These are phyloP conservation scores for Suhomyces guaymorum DNA, from an alignment of 1,139 yeast species.

Conservation along the genomic window DNA sequence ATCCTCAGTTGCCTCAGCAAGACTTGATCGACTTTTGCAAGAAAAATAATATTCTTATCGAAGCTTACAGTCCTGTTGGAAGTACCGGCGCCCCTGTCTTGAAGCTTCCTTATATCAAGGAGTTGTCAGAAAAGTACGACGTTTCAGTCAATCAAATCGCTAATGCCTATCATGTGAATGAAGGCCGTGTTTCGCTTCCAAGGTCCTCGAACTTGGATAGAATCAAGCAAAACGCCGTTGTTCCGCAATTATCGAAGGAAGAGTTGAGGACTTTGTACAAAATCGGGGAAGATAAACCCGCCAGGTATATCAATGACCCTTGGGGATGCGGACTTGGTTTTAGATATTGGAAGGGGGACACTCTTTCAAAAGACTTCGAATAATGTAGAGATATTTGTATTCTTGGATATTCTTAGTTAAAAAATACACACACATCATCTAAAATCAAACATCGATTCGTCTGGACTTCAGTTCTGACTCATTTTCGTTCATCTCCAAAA, in stretches of 20 bases:
- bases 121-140: conserved; percentile 34
- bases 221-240: conserved; percentile 29
- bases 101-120: conserved; percentile 31
- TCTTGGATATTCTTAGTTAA: too few relatives aligned
- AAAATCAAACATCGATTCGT: too few relatives aligned
- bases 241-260: conserved; percentile 43
- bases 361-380: conserved; percentile 2
- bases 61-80: conserved; percentile 41
- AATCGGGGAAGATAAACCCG: conserved; percentile 47
- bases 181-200: conserved; percentile 36
- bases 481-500: background rate
- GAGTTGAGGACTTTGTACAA: conserved; percentile 45
- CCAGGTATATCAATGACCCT: conserved; percentile 33
- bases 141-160: conserved; percentile 37
- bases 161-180: conserved; percentile 39
- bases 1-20: conserved; percentile 42
- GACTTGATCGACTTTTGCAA: conserved; percentile 33
- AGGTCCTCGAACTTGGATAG: conserved; percentile 42
- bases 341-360: conserved; percentile 39
- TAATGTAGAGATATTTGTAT: background rate
- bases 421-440: too few relatives aligned
- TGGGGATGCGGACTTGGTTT: conserved; percentile 44
- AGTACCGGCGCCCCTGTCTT: conserved; percentile 39
- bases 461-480: too few relatives aligned
- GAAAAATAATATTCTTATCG: conserved; percentile 27